Base-by-base conservation (phyloP, 2,329 filamentous ascomycete species). In the Hypoxylon rubiginosum region DNA sequence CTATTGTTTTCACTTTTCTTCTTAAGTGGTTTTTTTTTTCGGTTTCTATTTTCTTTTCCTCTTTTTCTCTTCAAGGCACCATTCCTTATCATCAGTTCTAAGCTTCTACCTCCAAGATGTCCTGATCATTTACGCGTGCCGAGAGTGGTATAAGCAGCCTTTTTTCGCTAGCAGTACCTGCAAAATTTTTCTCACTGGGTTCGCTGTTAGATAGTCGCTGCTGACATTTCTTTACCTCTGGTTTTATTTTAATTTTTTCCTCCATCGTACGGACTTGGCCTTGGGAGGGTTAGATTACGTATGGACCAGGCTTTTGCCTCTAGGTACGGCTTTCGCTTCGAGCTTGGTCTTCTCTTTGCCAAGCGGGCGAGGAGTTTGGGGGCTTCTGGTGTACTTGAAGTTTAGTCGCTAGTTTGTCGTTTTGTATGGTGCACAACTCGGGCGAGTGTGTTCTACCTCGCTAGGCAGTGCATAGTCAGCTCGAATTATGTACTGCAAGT, bases 141-240 rank as follows among this genome's bases (percentile, higher is more conserved):
- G 79, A 97, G 92, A 97, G 79, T 79, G 83, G 82, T 77, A 79
- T 78, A 68, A 82, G 90, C 91, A 92, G 91, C 91, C 91, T 92
- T 92, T 94, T 94, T 97, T 94, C 94, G 94, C 94, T 97, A 97
- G 92, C 94, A 89, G 92, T 91, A 91, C 92, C 93, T 94, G 92
- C 88, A 77, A 73, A 82, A 82, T 72, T 73, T 59, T 78, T 79
- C 77, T 81, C 80, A 88, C 93, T 92, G 91, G 92, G 86, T 88
- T 90, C 58, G 90, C 91, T 86, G 93, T 95, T 97, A 97, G 94
- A 97, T 97, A 97, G 94, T 88, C 88, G 89, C 90, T 93, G 93
- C 91, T 86, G 80, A 97, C 92, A 97, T 86, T 77, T 69, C 56
- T 73, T 56, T 73, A 67, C 53, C 69, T 52, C 28, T 30, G 5